Base-by-base conservation (phyloP, 2,329 filamentous ascomycete genomes). In the Ophiocordyceps australis region DNA sequence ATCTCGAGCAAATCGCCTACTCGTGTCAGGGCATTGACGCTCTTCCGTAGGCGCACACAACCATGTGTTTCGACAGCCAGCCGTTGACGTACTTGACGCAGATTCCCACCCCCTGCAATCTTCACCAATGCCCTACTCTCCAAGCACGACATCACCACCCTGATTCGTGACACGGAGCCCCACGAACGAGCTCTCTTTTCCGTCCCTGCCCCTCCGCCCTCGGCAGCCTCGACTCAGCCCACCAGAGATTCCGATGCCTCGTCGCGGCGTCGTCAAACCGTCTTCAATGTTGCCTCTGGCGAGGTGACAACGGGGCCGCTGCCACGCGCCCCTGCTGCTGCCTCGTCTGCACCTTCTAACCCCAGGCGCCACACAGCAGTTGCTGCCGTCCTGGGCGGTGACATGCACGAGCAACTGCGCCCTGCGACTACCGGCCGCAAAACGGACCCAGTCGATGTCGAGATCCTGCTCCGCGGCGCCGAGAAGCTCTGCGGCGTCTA, bases 141-240 rank as follows among this genome's bases (percentile, higher is more conserved):
- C 29, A 74, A 74, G 37, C 75, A 85, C 49, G 89, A 98, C 49
- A 95, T 98, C 38, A 95, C 89, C 4, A 70, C 80, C 9, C 59
- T 98, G 24, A 94, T 98, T 42, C 79, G 89, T 32, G 89, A 98
- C 48, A 94, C 86, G 4, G 89, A 98, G 51, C 57, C 77, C 14
- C 86, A 95, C 54, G 89, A 98, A 50, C 77, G 85, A 41, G 86
- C 86, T 6, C 70, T 98, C 12, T 98, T 95, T 57, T 91, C 86
- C 20, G 74, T 93, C 1, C 83, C 86, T 1, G 72, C 79, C 0
- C 69, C 76, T 1, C 73, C 78, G 0, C 69, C 78, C 2, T 63
- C 43, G 21, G 55, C 41, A 27, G 50, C 42, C 19, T 55, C 41
- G 26, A 50, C 42, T 34, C 57, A 39, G 27, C 34, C 30, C 20